Percentiles rank a stretch among this genome's conserved stretches.
phyloP scores from a whole-genome alignment of 495 filamentous ascomycete species.

The Xylona heveae region DNA sequence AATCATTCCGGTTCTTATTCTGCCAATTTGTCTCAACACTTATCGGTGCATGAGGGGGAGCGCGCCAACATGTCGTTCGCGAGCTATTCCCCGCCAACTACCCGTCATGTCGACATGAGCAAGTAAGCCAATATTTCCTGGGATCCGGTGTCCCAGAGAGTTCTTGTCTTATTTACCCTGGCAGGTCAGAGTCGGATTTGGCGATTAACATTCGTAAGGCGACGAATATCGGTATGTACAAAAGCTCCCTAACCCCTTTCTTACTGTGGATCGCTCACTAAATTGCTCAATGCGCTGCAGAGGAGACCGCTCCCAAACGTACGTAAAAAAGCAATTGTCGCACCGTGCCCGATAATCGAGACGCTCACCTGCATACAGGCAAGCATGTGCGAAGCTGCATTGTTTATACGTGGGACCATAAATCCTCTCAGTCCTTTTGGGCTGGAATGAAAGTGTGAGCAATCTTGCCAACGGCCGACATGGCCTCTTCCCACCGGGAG shows the following conservation, averaged over 20 bases:
- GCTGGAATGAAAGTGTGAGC: constrained; percentile 92
- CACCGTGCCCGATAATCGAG: constrained; percentile 3
- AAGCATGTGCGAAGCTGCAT: constrained; percentile 98
- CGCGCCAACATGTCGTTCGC: constrained; percentile 11
- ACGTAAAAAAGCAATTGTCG: constrained; percentile 8
- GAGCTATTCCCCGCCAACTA: no score
- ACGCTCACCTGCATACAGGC: constrained; percentile 18
- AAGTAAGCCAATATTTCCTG: constrained; percentile 17
- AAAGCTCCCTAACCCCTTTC: constrained; percentile 1
- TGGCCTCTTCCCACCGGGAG: constrained; percentile 3
- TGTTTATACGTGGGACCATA: constrained; percentile 99
- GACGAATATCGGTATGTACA: constrained; percentile 51
- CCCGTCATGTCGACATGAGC: constrained; percentile 35
- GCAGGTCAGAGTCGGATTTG: constrained; percentile 79
- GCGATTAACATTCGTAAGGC: constrained; percentile 93
- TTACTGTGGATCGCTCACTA: background rate
- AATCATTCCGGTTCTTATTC: no score
- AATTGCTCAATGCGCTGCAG: constrained; percentile 17
- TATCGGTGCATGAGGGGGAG: background rate
- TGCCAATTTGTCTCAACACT: no score
- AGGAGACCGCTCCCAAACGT: constrained; percentile 93
- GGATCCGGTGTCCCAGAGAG: background rate
- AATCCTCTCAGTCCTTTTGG: constrained; percentile 92
- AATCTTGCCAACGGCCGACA: background rate
- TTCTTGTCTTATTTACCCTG: constrained; percentile 12